A percentile compares a stretch with the other conserved stretches of the same genome.
phyloP scores from a whole-genome alignment of 2,329 filamentous ascomycete genomes.

The Daldinia eschscholtzii region DNA sequence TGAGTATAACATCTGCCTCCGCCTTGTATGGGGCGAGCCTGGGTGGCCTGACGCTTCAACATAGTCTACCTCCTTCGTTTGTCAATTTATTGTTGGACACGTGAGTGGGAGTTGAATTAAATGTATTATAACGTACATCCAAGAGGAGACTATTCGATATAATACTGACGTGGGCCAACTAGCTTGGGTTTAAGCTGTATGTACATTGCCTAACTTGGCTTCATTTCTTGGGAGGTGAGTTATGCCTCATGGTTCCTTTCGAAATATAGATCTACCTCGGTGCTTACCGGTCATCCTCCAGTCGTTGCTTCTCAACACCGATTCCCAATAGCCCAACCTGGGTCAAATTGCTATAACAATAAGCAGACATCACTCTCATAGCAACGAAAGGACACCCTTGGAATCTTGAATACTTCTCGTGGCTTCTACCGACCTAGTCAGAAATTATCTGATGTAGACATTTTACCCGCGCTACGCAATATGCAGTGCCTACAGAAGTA shows the following conservation, averaged over 20 bases:
- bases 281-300: background rate
- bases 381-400: background rate
- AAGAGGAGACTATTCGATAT: background rate
- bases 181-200: background rate
- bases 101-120: background rate
- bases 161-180: too few species aligned
- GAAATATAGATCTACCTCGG: background rate
- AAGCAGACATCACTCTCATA: background rate
- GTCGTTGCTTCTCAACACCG: background rate
- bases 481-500: slow-evolving; percentile 10
- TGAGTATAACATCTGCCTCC: too few species aligned
- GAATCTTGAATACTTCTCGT: background rate
- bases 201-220: background rate
- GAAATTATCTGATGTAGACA: background rate
- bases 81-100: background rate
- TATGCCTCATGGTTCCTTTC: background rate
- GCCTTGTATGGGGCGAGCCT: too few species aligned
- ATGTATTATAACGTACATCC: background rate
- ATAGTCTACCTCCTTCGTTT: too few species aligned
- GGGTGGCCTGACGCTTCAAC: too few species aligned
- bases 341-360: background rate
- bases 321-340: background rate
- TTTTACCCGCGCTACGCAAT: slow-evolving; percentile 20
- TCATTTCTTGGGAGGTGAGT: background rate
- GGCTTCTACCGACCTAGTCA: background rate